These are phyloP conservation scores for Alloteropsis semialata DNA, from an alignment of 176 grass and related monocot species.

Conservation along the genomic window DNA sequence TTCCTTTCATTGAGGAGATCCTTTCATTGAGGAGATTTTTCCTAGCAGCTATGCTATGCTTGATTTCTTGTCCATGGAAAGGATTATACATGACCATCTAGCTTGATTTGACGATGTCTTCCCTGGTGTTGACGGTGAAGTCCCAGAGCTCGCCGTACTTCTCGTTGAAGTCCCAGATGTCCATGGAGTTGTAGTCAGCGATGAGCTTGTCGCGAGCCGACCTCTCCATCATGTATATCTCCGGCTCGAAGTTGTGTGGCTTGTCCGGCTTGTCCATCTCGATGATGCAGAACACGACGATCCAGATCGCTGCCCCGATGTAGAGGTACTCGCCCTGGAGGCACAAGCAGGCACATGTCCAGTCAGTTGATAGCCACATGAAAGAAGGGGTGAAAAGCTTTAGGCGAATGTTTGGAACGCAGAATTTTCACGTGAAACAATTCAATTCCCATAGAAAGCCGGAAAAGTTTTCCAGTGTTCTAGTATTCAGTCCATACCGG, in stretches of 20 bases:
- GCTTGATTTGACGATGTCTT: conserved; percentile 64
- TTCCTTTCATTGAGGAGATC: not conserved
- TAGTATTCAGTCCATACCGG: conserved; percentile 50
- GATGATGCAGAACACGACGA: conserved; percentile 73
- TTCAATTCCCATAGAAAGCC: not conserved
- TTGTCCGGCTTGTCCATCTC: conserved; percentile 94
- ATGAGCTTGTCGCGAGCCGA: conserved; percentile 84
- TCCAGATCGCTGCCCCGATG: conserved; percentile 77
- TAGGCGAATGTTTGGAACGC: not conserved
- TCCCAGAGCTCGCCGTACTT: conserved; percentile 98
- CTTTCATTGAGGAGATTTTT: too few relatives aligned
- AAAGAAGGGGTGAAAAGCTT: not conserved
- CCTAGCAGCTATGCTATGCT: conserved; percentile 11
- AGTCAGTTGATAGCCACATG: not conserved
- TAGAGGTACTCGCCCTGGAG: conserved; percentile 86
- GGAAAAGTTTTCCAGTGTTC: not conserved
- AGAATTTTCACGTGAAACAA: not conserved
- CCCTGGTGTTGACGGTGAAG: conserved; percentile 73
- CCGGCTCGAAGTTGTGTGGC: conserved; percentile 92
- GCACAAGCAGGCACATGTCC: not conserved
- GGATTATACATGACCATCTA: not conserved
- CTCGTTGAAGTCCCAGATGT: conserved; percentile 99
- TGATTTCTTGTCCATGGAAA: not conserved
- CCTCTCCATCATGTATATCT: conserved; percentile 98
- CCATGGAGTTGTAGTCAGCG: conserved; percentile 90